These are phyloP conservation scores for Jimgerdemannia flammicorona DNA, from an alignment of 192 early-diverging fungal genomes.

Conservation along the genomic window DNA sequence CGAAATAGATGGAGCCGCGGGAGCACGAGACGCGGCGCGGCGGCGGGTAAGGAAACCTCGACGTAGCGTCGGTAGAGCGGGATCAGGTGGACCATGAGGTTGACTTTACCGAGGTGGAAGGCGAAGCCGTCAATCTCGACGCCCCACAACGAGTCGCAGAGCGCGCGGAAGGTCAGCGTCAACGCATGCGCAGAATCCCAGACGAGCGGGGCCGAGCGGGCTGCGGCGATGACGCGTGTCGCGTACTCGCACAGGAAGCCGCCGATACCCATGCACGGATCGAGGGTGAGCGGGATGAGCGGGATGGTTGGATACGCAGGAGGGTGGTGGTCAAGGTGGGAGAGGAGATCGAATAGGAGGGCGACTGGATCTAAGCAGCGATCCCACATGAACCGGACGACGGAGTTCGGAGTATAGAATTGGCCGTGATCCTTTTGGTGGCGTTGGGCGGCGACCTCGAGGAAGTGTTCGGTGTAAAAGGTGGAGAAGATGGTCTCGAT, in stretches of 20 bases:
- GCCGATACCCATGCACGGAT: conserved; percentile 57
- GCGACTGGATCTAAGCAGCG: conserved; percentile 16
- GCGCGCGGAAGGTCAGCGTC: conserved; percentile 17
- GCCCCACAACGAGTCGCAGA: conserved; percentile 39
- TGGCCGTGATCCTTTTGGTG: conserved; percentile 65
- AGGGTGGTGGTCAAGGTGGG: background rate
- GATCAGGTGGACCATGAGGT: conserved; percentile 42
- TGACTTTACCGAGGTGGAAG: conserved; percentile 44
- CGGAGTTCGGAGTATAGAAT: conserved; percentile 51
- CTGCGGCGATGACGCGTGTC: conserved; percentile 26
- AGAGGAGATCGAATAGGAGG: background rate
- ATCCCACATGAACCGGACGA: conserved; percentile 56
- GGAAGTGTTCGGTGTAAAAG: conserved; percentile 48
- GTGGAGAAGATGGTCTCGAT: conserved; percentile 41
- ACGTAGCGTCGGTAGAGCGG: conserved; percentile 39
- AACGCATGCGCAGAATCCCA: conserved; percentile 36
- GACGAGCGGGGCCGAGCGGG: conserved; percentile 14
- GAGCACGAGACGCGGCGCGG: background rate
- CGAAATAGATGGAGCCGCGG: conserved; percentile 41
- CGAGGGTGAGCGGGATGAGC: conserved; percentile 29
- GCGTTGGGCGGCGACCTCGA: conserved; percentile 40
- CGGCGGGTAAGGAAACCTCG: background rate
- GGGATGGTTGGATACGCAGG: conserved; percentile 3
- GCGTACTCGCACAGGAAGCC: conserved; percentile 50
- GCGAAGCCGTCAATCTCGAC: conserved; percentile 56